Percentiles rank a stretch among this genome's conserved stretches.
These are phyloP conservation scores for Trametes cinnabarina DNA, from an alignment of 768 basidiomycete species.

Conservation along the genomic window DNA sequence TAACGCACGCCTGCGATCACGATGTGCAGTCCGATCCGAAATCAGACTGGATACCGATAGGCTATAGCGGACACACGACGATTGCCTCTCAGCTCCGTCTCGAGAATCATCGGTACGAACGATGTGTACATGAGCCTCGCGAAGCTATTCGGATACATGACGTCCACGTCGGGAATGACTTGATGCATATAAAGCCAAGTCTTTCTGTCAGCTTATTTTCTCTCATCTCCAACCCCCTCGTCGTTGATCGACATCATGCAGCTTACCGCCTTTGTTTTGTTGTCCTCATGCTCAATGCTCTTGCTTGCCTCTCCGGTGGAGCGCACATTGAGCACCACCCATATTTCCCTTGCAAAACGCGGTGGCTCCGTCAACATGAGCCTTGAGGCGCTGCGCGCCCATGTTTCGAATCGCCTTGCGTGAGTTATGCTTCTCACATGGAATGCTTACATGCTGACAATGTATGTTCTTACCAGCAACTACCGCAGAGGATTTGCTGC, in stretches of 20 bases:
- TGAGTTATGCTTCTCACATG: too few species aligned
- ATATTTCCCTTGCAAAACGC: slow-evolving; percentile 33
- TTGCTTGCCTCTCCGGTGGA: slow-evolving; percentile 11
- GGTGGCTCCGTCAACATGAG: slow-evolving; percentile 26
- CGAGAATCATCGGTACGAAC: too few species aligned
- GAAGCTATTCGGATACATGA: too few species aligned
- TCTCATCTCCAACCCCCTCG: not conserved
- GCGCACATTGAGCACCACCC: slow-evolving; percentile 10
- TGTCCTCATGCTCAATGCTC: not conserved
- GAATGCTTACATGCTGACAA: too few species aligned
- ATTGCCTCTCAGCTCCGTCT: too few species aligned
- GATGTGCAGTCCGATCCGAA: not conserved
- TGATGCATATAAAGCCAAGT: too few species aligned
- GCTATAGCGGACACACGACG: not conserved
- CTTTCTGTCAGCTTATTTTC: not conserved
- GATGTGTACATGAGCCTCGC: too few species aligned
- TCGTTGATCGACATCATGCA: not conserved
- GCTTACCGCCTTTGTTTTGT: not conserved
- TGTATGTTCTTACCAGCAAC: slow-evolving; percentile 38
- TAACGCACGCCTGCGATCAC: too few species aligned
- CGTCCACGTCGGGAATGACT: too few species aligned
- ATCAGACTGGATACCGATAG: not conserved
- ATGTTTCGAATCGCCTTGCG: slow-evolving; percentile 25
- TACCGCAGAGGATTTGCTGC: slow-evolving; percentile 41
- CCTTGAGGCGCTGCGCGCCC: slow-evolving; percentile 24